Base-by-base conservation (phyloP, 306 rosid species). In the Abrus pulchellus region DNA sequence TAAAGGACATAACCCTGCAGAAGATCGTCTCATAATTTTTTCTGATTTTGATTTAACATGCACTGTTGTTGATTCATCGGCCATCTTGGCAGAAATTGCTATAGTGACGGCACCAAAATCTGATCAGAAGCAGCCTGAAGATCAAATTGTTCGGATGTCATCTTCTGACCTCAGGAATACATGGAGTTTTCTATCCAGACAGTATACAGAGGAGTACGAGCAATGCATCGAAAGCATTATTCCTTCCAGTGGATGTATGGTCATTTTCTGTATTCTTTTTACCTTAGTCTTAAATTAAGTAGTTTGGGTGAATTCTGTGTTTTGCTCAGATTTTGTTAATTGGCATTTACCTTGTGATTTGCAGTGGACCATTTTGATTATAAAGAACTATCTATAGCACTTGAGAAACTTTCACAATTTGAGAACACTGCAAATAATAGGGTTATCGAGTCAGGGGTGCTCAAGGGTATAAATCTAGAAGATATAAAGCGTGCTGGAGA, bases 21-120 rank as follows among this genome's bases (percentile, higher is more conserved):
- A 86, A 87, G 93, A 92, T 57, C 86, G 78, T 74, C 86, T 96
- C 60, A 29, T 92, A 50, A 80, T 96, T 67, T 96, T 96, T 83
- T 89, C 98, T 59, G 99, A 96, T 92, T 96, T 89, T 80, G 99
- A 96, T 90, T 89, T 96, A 89, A 96, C 99, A 44, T 93, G 99
- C 90, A 89, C 98, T 0, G 90, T 87, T 61, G 92, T 96, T 76
- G 99, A 96, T 82, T 96, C 99, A 47, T 96, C 99, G 56, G 98
- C 97, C 80, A 90, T 96, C 80, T 91, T 96, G 84, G 99, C 98
- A 11, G 98, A 96, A 88, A 89, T 96, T 79, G 99, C 97, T 50
- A 92, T 96, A 87, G 80, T 92, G 65, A 93, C 88, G 27, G 98
- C 99, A 63, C 92, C 92, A 63, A 93, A 90, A 84, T 87, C 90